These are phyloP conservation scores for Priceomyces castillae DNA, from an alignment of 805 yeast species.

Conservation along the genomic window DNA sequence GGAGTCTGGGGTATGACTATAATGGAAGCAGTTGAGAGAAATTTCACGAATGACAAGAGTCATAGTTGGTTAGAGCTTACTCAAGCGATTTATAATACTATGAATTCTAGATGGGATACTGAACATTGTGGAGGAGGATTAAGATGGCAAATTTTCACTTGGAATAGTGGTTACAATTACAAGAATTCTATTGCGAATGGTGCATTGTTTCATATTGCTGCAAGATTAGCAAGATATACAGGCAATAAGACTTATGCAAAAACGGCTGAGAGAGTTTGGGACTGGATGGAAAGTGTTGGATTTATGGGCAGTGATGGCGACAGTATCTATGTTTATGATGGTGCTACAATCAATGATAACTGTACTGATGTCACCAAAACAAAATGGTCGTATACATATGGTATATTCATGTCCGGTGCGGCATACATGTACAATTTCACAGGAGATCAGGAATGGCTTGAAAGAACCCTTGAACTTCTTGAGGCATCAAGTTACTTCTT, in stretches of 20 bases:
- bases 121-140: conserved; percentile 79
- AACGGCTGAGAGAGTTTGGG: conserved; percentile 72
- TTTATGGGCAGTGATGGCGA: conserved; percentile 20
- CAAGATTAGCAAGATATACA: conserved; percentile 82
- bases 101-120: conserved; percentile 86
- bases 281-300: conserved; percentile 64
- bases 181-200: conserved; percentile 92
- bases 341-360: conserved; percentile 49
- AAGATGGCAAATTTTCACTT: conserved; percentile 93
- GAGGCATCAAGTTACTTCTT: conserved; percentile 42
- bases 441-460: conserved; percentile 42
- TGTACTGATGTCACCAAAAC: conserved; percentile 49
- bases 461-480: conserved; percentile 35
- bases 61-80: conserved; percentile 83
- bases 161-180: conserved; percentile 93
- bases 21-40: conserved; percentile 46
- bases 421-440: conserved; percentile 70
- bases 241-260: conserved; percentile 69
- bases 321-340: conserved; percentile 49
- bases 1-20: conserved; percentile 52
- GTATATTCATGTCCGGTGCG: conserved; percentile 61
- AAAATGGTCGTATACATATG: conserved; percentile 73
- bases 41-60: conserved; percentile 41
- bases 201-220: conserved; percentile 80
- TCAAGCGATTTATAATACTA: conserved; percentile 87